These are phyloP conservation scores for Termitomyces sp. DNA, from an alignment of 768 basidiomycete genomes.

Conservation along the genomic window DNA sequence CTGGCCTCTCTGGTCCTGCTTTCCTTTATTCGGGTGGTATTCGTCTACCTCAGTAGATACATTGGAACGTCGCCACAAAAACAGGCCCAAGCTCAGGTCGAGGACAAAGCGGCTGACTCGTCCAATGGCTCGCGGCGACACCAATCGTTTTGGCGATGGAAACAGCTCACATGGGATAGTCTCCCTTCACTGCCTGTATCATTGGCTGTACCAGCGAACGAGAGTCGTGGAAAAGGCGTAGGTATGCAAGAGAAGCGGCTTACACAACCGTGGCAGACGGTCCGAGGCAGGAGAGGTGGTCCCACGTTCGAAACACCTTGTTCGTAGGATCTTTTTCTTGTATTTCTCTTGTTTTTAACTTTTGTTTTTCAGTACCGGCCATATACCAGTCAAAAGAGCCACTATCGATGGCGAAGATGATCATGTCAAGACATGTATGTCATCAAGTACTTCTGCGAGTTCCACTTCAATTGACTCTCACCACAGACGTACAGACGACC, in stretches of 20 bases:
- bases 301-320: slow-evolving; percentile 23
- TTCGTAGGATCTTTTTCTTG: slow-evolving; percentile 6
- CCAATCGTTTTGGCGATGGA: slow-evolving; percentile 19
- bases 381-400: slow-evolving; percentile 37
- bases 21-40: slow-evolving; percentile 16
- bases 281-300: slow-evolving; percentile 14
- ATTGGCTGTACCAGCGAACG: slow-evolving; percentile 11
- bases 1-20: slow-evolving; percentile 22
- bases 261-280: slow-evolving; percentile 14
- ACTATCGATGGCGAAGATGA: slow-evolving; percentile 46
- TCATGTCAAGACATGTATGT: slow-evolving; percentile 48
- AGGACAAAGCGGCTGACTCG: slow-evolving; percentile 12
- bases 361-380: slow-evolving; percentile 28
- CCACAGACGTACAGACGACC: slow-evolving; percentile 18
- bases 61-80: slow-evolving; percentile 7
- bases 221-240: slow-evolving; percentile 15
- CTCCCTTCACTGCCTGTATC: slow-evolving; percentile 23
- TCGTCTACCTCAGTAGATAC: slow-evolving; percentile 10
- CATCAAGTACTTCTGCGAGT: background rate
- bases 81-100: slow-evolving; percentile 7
- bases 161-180: slow-evolving; percentile 19
- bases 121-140: slow-evolving; percentile 7
- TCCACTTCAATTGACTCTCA: background rate
- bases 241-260: slow-evolving; percentile 18
- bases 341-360: background rate